Base-by-base conservation (phyloP, 2,329 filamentous ascomycete species). In the Microcera coccophila region DNA sequence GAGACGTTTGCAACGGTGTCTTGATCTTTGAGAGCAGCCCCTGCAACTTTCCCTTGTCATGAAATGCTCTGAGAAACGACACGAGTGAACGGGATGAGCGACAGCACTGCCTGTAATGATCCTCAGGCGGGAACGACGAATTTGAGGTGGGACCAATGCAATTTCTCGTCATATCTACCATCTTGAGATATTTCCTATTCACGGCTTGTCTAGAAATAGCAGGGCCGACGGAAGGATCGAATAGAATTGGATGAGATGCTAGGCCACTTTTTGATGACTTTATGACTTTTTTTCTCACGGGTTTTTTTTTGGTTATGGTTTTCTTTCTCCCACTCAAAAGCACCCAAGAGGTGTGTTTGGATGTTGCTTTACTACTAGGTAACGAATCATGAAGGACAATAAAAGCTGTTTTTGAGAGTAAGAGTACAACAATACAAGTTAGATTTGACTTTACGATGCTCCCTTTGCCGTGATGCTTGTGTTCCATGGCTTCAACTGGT, bases 1-100 rank as follows among this genome's bases (percentile, higher is more conserved):
- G 64, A 68, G 61, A 70, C 62, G 64, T 61, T 62, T 68, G 63
- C 67, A 68, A 62, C 60, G 62, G 62, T 60, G 62, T 63, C 63
- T 62, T 66, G 57, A 64, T 55, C 52, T 41, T 42, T 21, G 42
- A 47, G 47, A 49, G 37, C 53, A 54, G 38, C 50, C 44, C 47
- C 43, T 49, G 47, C 55, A 57, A 49, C 36, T 40, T 57, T 50
- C 44, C 38, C 41, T 55, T 55, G 52, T 49, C 51, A 47, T 47
- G 46, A 48, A 50, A 39, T 48, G 47, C 48, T 61, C 53, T 46
- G 50, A 59, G 48, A 55, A 50, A 59, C 52, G 58, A 63, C 45
- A 58, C 39, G 55, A 61, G 55, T 57, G 55, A 52, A 59, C 36
- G 53, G 53, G 48, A 58, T 54, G 51, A 49, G 47, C 54, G 58